These are phyloP conservation scores for Cladosporium sphaerospermum DNA, from an alignment of 2,329 filamentous ascomycete genomes.

Conservation along the genomic window DNA sequence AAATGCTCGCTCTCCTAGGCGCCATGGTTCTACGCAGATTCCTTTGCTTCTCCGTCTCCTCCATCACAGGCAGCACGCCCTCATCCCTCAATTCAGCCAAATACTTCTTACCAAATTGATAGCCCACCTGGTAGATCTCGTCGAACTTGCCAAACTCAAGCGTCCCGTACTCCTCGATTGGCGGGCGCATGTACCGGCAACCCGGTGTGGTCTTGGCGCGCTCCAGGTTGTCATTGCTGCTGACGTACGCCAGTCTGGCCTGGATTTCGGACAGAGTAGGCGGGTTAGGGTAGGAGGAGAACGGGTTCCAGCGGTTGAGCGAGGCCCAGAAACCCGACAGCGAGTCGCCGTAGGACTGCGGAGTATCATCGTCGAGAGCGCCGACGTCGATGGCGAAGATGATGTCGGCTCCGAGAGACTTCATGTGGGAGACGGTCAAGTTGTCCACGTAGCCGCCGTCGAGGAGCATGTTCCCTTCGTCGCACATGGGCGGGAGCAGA, in stretches of 20 bases:
- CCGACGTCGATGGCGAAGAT: slow-evolving; percentile 97
- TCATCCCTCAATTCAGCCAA: slow-evolving; percentile 69
- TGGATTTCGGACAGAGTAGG: slow-evolving; percentile 95
- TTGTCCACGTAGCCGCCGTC: slow-evolving; percentile 98
- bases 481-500: slow-evolving; percentile 84
- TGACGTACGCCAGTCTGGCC: slow-evolving; percentile 88
- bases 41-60: slow-evolving; percentile 46
- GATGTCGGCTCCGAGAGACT: slow-evolving; percentile 81
- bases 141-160: slow-evolving; percentile 97
- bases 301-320: slow-evolving; percentile 93
- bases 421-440: slow-evolving; percentile 95
- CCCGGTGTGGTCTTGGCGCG: slow-evolving; percentile 85
- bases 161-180: slow-evolving; percentile 87
- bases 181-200: slow-evolving; percentile 93
- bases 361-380: slow-evolving; percentile 81
- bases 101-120: slow-evolving; percentile 76
- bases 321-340: slow-evolving; percentile 94
- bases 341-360: slow-evolving; percentile 88
- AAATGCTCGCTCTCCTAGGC: slow-evolving; percentile 44
- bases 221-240: slow-evolving; percentile 88
- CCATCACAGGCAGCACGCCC: slow-evolving; percentile 60
- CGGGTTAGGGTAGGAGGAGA: slow-evolving; percentile 81
- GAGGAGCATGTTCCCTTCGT: slow-evolving; percentile 93
- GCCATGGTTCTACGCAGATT: slow-evolving; percentile 49
- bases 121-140: slow-evolving; percentile 88